Conservation (phyloP, 176 grass and related monocot species). For the Miscanthus lutarioriparius region DNA sequence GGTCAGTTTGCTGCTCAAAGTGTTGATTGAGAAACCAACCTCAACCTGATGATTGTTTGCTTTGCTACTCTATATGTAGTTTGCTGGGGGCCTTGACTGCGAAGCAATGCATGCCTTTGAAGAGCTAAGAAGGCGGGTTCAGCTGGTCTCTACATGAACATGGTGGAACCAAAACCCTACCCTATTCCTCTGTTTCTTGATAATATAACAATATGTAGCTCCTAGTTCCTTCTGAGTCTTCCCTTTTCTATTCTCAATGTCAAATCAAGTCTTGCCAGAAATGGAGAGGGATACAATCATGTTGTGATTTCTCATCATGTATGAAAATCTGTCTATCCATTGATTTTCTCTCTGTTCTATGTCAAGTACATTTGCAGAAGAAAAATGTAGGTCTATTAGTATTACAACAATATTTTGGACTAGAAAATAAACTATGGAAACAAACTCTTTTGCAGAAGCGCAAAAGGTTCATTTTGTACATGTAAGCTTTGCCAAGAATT, state of each 20-base stretch:
- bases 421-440: not conserved
- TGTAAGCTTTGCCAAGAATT: not conserved
- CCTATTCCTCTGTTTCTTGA: not conserved
- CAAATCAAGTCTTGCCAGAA: not conserved
- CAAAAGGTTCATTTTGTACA: not conserved
- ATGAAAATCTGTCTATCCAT: not conserved
- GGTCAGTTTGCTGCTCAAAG: constrained; percentile 35
- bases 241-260: not conserved
- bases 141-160: not conserved
- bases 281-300: not conserved
- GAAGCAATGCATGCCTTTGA: constrained; percentile 56
- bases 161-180: not conserved
- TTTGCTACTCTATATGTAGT: constrained; percentile 9
- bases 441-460: not conserved
- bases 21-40: not conserved
- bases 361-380: not conserved
- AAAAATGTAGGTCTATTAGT: not conserved
- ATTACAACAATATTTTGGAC: not conserved
- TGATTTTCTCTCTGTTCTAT: not conserved
- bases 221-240: too few relatives aligned
- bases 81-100: constrained; percentile 37
- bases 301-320: not conserved
- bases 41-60: not conserved
- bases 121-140: constrained; percentile 53
- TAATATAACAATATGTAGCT: not conserved